These are phyloP conservation scores for Trichoderma sp. DNA, from an alignment of 2,329 filamentous ascomycete species.

Conservation along the genomic window DNA sequence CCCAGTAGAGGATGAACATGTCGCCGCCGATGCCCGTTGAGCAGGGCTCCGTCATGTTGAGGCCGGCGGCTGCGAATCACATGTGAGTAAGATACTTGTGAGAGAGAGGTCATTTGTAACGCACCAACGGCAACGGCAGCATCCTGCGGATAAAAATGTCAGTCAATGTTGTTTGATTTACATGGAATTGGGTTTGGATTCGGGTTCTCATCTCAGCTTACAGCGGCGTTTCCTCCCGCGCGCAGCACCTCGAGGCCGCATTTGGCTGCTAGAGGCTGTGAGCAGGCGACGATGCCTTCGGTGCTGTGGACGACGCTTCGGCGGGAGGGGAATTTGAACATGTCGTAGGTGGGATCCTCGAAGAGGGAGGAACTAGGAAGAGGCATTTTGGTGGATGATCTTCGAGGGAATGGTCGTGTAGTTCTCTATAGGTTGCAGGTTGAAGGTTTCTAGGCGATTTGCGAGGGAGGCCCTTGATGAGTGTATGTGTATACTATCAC, in stretches of 20 bases:
- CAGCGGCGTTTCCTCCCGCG: slow-evolving; percentile 89
- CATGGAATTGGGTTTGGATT: background rate
- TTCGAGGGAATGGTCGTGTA: background rate
- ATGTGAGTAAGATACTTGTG: background rate
- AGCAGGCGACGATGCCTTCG: slow-evolving; percentile 86
- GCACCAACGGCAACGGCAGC: slow-evolving; percentile 89
- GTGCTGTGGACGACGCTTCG: slow-evolving; percentile 92
- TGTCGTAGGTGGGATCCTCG: slow-evolving; percentile 50
- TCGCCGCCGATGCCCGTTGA: slow-evolving; percentile 96
- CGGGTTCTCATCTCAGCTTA: slow-evolving; percentile 48
- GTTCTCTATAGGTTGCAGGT: no score
- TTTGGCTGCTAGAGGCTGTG: slow-evolving; percentile 85
- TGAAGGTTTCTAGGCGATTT: no score
- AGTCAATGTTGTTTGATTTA: background rate
- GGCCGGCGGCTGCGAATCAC: slow-evolving; percentile 67
- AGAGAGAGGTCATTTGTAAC: background rate
- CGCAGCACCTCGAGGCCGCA: slow-evolving; percentile 84
- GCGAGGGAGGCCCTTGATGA: background rate
- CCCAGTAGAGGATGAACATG: slow-evolving; percentile 94
- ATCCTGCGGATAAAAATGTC: slow-evolving; percentile 58
- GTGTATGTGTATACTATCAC: background rate
- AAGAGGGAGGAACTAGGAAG: slow-evolving; percentile 52
- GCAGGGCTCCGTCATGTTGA: slow-evolving; percentile 91
- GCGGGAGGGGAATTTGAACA: slow-evolving; percentile 72
- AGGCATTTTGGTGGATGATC: slow-evolving; percentile 42